Base-by-base conservation (phyloP, 2,329 filamentous ascomycete species). In the Cryphonectria radicalis region DNA sequence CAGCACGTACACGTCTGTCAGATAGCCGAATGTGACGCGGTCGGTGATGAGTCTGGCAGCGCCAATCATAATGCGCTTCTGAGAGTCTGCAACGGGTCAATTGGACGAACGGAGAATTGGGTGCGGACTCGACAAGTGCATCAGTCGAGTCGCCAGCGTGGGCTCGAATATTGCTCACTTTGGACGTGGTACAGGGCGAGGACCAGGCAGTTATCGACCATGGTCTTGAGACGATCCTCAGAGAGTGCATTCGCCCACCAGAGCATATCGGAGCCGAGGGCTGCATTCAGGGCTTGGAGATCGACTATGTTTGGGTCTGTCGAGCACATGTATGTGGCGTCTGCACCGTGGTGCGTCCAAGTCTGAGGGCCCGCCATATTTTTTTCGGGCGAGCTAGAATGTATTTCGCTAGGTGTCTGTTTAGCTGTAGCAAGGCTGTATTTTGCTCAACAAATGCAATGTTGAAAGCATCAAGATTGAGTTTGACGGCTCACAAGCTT, bases 31-130 rank as follows among this genome's bases (percentile, higher is more conserved):
- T 0, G 91, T 91, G 63, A 89, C 85, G 76, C 88, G 86, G 79
- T 94, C 92, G 11, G 91, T 94, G 67, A 93, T 82, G n/a, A 92
- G 79, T 46, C 92, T 84, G 1, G 85, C 86, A 70, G 91, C 84
- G 0, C 89, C 90, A 65, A 92, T 82, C 75, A 80, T 78, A 37
- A 63, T 69, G 8, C 55, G 64, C 11, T 55, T 60, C 32, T 63
- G 67, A 32, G 66, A n/a, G 22, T 67, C 68, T 65, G 35, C 19
- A 11, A 25, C 28, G 35, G 22, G 25, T 14, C n/a, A 32, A 4
- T 25, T 25, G 28, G 57, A 42, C 10, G 32, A n/a, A 57, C 1
- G 6, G 22, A n/a, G 37, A 40, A 40, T 40, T 8, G 46, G 28
- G 4, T 6, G 57, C 5, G 7, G 19, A 55, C 8, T 22, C 22